Conservation (phyloP, 1,284 basidiomycete genomes). For the Schizophyllum amplum region DNA sequence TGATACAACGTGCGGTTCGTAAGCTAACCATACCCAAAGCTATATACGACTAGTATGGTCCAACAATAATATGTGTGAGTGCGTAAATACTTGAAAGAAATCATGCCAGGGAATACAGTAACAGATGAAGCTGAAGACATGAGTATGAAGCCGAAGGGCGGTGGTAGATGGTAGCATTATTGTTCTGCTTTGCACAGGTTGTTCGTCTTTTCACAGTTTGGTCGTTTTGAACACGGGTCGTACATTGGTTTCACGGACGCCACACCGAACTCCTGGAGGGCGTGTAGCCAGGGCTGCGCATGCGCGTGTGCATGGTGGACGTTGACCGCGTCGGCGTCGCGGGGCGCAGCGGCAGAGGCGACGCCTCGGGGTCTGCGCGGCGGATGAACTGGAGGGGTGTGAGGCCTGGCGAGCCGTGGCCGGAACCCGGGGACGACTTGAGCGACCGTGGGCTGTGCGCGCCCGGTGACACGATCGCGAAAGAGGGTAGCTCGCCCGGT, state of each 20-base stretch:
- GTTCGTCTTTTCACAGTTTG: too few species aligned
- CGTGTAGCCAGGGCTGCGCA: conserved; percentile 20
- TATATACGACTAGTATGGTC: not conserved
- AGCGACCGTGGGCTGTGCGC: conserved; percentile 40
- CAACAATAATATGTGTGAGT: not conserved
- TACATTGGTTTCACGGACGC: conserved; percentile 26
- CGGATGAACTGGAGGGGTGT: conserved; percentile 43
- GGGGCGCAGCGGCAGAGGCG: conserved; percentile 19
- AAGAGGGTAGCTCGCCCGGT: conserved; percentile 40
- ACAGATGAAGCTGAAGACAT: not conserved
- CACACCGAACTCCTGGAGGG: conserved; percentile 30
- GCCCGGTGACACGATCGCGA: conserved; percentile 36
- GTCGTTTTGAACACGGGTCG: too few species aligned
- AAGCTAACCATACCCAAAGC: not conserved
- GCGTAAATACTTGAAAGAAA: not conserved
- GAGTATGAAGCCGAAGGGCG: not conserved
- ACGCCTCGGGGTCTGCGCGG: conserved; percentile 33
- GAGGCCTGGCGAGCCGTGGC: conserved; percentile 32
- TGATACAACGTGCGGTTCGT: not conserved
- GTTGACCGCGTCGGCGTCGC: conserved; percentile 10
- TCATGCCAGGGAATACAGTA: not conserved
- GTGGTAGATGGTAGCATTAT: not conserved
- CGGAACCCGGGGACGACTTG: conserved; percentile 32
- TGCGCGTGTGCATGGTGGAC: conserved; percentile 21
- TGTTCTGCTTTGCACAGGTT: not conserved